phyloP scores from a whole-genome alignment of 495 filamentous ascomycete genomes.

The Zalerion maritima region DNA sequence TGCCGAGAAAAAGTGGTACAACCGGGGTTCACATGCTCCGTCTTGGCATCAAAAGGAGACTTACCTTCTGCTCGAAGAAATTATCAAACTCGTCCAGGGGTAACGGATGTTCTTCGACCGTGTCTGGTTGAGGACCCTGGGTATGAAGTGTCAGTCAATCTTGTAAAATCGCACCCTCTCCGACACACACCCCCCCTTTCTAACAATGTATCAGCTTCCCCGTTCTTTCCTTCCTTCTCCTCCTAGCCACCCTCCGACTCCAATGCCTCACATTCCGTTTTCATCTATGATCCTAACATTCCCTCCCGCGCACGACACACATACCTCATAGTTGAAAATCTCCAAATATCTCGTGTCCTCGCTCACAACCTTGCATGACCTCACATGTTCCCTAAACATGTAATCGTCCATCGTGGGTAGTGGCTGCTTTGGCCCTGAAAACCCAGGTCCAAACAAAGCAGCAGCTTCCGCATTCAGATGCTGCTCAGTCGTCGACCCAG shows the following conservation, averaged over 20 bases:
- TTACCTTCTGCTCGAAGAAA: constrained; percentile 32
- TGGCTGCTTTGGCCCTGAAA: too few relatives aligned
- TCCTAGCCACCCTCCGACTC: too few relatives aligned
- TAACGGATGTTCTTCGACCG: constrained; percentile 31
- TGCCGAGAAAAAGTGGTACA: too few relatives aligned
- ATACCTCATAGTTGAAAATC: constrained; percentile 39
- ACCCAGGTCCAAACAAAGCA: too few relatives aligned
- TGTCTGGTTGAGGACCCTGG: constrained; percentile 28
- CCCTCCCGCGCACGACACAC: constrained; percentile 7
- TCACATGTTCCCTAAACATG: constrained; percentile 30
- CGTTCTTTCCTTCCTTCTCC: too few relatives aligned
- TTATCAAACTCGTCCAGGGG: constrained; percentile 38
- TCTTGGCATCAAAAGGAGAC: constrained; percentile 6
- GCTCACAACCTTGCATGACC: constrained; percentile 23
- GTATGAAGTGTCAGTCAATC: not conserved
- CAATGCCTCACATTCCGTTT: constrained; percentile 4
- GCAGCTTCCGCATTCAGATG: too few relatives aligned
- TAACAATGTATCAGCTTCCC: too few relatives aligned
- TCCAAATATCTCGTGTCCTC: constrained; percentile 38
- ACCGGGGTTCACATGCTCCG: not conserved
- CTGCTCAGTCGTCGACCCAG: too few relatives aligned
- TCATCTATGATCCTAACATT: not conserved
- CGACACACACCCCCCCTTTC: too few relatives aligned
- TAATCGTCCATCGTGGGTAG: constrained; percentile 36
- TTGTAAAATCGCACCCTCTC: too few relatives aligned